Evolutionary conservation across 2,329 filamentous ascomycete genomes (phyloP), one percentile per base, ranked within the genome.

Genomic region (Fusarium transvaalense): DNA sequence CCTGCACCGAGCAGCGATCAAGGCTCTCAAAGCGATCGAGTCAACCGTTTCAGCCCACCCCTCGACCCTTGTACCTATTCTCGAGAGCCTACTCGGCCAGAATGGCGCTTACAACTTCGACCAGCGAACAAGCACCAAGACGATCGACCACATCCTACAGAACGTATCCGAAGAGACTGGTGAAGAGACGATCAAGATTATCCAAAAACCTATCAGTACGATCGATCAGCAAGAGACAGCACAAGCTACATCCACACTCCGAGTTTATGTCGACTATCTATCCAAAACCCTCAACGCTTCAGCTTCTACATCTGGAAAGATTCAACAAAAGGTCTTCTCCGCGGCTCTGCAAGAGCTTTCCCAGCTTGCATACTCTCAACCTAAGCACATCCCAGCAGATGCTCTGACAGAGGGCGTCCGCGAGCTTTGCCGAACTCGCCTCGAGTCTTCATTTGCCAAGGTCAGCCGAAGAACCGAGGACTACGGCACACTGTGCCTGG

Each of bases 81-180:
- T 96, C 14, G 83, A 85, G 39, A 87, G 88, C 25, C 81, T 97
- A n/a, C 85, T 96, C 42, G 87, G 88, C 37, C 87, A 88, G 51
- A 83, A 90, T 62, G 92, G 92, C 3, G 86, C 86, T 3, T 89
- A 93, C 70, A 92, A 91, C 75, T 96, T 98, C 74, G 96, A 98
- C 75, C 90, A 92, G 67, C 84, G 91, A 59, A 97, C 94, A 1
- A 96, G 92, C 76, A 91, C 91, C 3, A 97, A 95, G 79, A 95
- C 93, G 0, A 82, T 97, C 2, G 93, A 97, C 71, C 90, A 87
- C 66, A 83, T 96, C 3, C 79, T 97, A 6, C 84, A 88, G 53
- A 84, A 85, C 42, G 85, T 88, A 10, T 86, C 86, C 25, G 79
- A 83, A 6, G 78, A 85, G 21, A 87, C 90, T 34, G 82, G 89